Evolutionary conservation across 495 filamentous ascomycete genomes (phyloP).

Genomic region (Penicillium arizonense): DNA sequence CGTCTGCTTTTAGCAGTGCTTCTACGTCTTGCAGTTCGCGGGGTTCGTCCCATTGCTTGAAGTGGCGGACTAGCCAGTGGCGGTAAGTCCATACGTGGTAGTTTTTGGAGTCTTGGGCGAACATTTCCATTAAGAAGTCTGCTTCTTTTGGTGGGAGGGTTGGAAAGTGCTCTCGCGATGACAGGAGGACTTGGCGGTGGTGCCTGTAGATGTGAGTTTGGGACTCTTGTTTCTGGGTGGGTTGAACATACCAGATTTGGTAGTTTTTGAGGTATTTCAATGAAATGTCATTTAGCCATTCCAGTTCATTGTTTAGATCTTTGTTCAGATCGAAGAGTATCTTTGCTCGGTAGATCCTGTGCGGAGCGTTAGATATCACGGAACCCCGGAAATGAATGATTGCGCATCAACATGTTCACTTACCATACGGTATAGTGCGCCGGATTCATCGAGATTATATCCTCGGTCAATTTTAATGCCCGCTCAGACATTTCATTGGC

Average conservation of each 20-base stretch:
- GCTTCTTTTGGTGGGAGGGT: conserved; percentile 58
- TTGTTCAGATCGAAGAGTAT: conserved; percentile 65
- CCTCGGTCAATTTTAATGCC: conserved; percentile 77
- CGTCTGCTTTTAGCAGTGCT: conserved; percentile 66
- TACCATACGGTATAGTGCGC: conserved; percentile 98
- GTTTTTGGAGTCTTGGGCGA: conserved; percentile 87
- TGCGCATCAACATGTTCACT: conserved; percentile 5
- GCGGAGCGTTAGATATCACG: conserved; percentile 4
- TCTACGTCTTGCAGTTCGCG: conserved; percentile 72
- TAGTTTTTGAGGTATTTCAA: conserved; percentile 91
- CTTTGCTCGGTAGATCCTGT: conserved; percentile 80
- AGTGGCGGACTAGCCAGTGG: conserved; percentile 86
- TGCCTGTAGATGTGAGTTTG: conserved; percentile 53
- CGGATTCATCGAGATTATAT: conserved; percentile 88
- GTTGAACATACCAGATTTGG: conserved; percentile 74
- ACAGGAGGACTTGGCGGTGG: conserved; percentile 82
- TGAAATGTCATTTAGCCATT: conserved; percentile 81
- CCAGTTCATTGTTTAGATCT: conserved; percentile 68
- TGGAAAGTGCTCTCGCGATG: conserved; percentile 54
- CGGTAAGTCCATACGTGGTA: conserved; percentile 98
- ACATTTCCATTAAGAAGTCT: conserved; percentile 76
- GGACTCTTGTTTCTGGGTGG: background rate
- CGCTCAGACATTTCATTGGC: conserved; percentile 77
- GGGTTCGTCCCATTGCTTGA: conserved; percentile 64
- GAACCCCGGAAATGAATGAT: background rate